Evolutionary conservation across 2,329 filamentous ascomycete species (phyloP).

Genomic region (Macroventuria anomochaeta): DNA sequence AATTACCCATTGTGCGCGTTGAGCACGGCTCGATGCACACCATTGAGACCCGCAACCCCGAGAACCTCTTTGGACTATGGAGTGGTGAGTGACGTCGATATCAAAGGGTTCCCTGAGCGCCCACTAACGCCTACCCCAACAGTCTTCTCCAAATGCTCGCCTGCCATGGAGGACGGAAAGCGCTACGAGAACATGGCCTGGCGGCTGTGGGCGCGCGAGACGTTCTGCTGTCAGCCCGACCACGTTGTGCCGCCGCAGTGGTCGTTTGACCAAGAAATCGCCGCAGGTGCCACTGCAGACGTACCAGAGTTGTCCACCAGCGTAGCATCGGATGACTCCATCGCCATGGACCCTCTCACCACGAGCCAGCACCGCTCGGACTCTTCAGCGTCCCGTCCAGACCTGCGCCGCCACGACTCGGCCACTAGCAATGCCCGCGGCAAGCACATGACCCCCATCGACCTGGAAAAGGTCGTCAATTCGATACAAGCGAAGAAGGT

Average conservation of each 20-base stretch:
- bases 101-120: not conserved
- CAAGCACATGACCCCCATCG: conserved; percentile 89
- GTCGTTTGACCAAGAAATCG: conserved; percentile 41
- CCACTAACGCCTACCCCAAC: conserved; percentile 33
- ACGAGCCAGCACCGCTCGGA: conserved; percentile 54
- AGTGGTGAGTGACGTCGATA: conserved; percentile 72
- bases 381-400: conserved; percentile 65
- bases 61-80: conserved; percentile 97
- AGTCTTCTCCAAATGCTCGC: conserved; percentile 95
- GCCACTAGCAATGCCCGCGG: conserved; percentile 72
- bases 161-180: conserved; percentile 90
- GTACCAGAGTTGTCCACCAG: conserved; percentile 57
- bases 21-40: conserved; percentile 92
- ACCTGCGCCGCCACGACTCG: conserved; percentile 74
- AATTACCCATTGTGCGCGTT: conserved; percentile 86
- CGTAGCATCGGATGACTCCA: conserved; percentile 54
- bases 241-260: conserved; percentile 48
- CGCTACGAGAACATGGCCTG: conserved; percentile 92
- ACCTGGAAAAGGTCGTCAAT: conserved; percentile 91
- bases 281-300: conserved; percentile 33
- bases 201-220: conserved; percentile 93
- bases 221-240: conserved; percentile 79
- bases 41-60: conserved; percentile 89
- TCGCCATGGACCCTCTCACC: conserved; percentile 49
- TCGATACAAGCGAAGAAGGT: conserved; percentile 86